Evolutionary conservation across 2,329 filamentous ascomycete species (phyloP).

Genomic region (Aspergillus flavus): DNA sequence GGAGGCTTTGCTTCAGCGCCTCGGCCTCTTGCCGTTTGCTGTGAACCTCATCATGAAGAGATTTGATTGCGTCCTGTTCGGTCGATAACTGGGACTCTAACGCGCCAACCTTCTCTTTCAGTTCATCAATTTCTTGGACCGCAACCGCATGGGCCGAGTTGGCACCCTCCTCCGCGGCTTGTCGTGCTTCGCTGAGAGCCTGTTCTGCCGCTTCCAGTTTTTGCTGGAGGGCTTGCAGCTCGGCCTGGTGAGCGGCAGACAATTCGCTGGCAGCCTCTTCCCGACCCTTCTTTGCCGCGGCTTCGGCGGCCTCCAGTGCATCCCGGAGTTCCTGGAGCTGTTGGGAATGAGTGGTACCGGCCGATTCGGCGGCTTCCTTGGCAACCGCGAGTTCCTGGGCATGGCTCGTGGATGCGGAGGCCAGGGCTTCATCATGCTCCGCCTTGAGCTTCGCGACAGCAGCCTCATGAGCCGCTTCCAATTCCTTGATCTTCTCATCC

Average conservation of each 20-base stretch:
- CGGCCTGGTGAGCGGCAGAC: slow-evolving; percentile 32
- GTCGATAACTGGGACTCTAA: slow-evolving; percentile 37
- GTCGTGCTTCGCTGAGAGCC: slow-evolving; percentile 35
- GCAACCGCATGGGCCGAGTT: slow-evolving; percentile 37
- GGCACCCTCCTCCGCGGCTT: slow-evolving; percentile 36
- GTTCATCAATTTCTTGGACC: slow-evolving; percentile 38
- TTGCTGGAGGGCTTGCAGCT: slow-evolving; percentile 37
- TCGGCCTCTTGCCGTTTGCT: slow-evolving; percentile 41
- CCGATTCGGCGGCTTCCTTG: slow-evolving; percentile 35
- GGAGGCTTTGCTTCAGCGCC: slow-evolving; percentile 40
- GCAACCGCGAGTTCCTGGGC: slow-evolving; percentile 37
- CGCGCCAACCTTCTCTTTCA: slow-evolving; percentile 37
- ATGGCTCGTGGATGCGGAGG: slow-evolving; percentile 32
- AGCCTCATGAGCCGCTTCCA: slow-evolving; percentile 32
- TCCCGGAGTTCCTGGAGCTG: slow-evolving; percentile 39
- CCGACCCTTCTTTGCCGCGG: slow-evolving; percentile 30
- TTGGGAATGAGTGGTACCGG: slow-evolving; percentile 31
- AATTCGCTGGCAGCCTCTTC: slow-evolving; percentile 36
- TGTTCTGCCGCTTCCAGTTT: slow-evolving; percentile 39
- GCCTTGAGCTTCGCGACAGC: slow-evolving; percentile 28
- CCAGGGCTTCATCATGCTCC: slow-evolving; percentile 23
- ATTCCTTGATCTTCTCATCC: slow-evolving; percentile 29
- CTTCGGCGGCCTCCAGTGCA: slow-evolving; percentile 35
- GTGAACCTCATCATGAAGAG: slow-evolving; percentile 37
- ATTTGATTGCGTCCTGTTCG: slow-evolving; percentile 36